Base-by-base conservation (phyloP, 345 rosid species). In the Eucalyptus decipiens region DNA sequence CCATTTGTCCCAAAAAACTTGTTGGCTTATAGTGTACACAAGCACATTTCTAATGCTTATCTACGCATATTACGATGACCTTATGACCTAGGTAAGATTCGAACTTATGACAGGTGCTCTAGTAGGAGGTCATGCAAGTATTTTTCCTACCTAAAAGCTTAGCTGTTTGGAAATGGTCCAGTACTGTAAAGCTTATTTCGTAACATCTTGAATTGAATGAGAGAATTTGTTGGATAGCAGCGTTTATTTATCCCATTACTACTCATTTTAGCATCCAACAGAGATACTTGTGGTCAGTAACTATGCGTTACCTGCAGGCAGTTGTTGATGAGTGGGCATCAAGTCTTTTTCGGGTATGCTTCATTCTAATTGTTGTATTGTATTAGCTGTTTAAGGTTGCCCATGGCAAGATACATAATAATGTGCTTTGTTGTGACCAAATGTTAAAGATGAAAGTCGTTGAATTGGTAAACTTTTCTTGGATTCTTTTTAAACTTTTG, bases 311-410 rank as follows among this genome's bases (percentile, higher is more conserved):
- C 92, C 88, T 93, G 93, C 96, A 96, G 99, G 99, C 98, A 67
- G 94, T 97, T 91, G 94, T 95, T 93, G 99, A 97, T 90, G 99
- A 97, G 89, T 97, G 99, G 99, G 99, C 99, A 45, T 95, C 98
- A 18, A 97, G 99, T 91, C 97, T 97, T 88, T 96, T 97, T 87
- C 96, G 94, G 98, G 99, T 97, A 95, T 86, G 87, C 87, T 28
- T 88, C 87, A 28, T 86, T 90, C 87, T 90, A 47, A 50, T 89
- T 37, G 26, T 86, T 42, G 48, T 58, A 54, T 58, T 43, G 17
- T 50, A 12, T 60, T 87, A 42, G 37, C 26, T 72, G 26, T 72
- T 72, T 72, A 72, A 19, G 81, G 81, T 72, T 21, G 45, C 83
- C 23, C 83, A 72, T 37, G 83, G 37, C 45, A 72, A 19, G 54